These are phyloP conservation scores for Colletotrichum cuscutae DNA, from an alignment of 2,329 filamentous ascomycete genomes.

Conservation along the genomic window DNA sequence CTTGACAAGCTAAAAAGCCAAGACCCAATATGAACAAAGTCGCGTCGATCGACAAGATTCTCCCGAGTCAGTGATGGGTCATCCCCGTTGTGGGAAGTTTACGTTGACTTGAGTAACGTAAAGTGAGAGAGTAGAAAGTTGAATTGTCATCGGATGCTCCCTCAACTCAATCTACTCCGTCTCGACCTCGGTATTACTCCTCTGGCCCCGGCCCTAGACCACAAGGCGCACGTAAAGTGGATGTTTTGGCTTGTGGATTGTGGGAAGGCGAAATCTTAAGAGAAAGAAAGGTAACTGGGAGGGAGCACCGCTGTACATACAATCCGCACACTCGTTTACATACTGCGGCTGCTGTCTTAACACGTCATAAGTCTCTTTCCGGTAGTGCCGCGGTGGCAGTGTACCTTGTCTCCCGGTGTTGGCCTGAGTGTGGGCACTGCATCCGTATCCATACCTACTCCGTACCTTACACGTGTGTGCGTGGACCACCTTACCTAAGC, in stretches of 20 bases:
- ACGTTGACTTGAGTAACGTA: background rate
- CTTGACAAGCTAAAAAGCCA: slow-evolving; percentile 11
- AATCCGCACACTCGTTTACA: slow-evolving; percentile 8
- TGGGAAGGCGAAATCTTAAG: background rate
- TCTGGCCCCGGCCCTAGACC: slow-evolving; percentile 2
- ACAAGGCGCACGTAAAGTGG: background rate
- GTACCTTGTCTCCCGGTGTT: background rate
- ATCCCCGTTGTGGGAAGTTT: slow-evolving; percentile 19
- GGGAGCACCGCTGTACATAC: slow-evolving; percentile 9
- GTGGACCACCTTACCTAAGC: background rate
- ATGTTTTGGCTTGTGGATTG: background rate
- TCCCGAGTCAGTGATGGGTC: slow-evolving; percentile 31
- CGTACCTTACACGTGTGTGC: background rate
- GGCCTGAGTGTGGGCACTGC: slow-evolving; percentile 2
- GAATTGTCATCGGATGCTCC: slow-evolving; percentile 9
- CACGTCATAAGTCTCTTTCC: slow-evolving; percentile 19
- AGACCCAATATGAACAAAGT: slow-evolving; percentile 9
- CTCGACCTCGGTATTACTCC: slow-evolving; percentile 14
- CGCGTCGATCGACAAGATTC: slow-evolving; percentile 30
- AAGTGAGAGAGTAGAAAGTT: slow-evolving; percentile 2
- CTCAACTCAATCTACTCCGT: background rate
- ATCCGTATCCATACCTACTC: background rate
- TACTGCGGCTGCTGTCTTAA: slow-evolving; percentile 22
- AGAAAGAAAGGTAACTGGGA: background rate
- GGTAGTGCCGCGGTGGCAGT: slow-evolving; percentile 8